Evolutionary conservation across 2,329 filamentous ascomycete species (phyloP), one percentile per base, ranked within the genome.

Genomic region (Paraconiothyrium brasiliense): DNA sequence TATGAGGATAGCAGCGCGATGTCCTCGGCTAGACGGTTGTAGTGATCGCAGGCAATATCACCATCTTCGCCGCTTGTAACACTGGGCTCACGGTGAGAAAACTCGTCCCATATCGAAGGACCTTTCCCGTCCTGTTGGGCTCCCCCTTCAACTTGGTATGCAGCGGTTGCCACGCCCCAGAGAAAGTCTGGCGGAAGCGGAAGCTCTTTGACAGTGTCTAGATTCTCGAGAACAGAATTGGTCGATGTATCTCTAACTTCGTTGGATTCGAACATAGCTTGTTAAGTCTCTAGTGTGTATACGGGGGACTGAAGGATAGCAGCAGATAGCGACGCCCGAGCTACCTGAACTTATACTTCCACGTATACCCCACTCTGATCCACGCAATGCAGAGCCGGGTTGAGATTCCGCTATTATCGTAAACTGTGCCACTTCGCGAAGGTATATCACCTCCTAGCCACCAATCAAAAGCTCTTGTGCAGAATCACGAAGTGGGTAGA

Each of bases 1-100:
- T 62, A 49, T 4, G 30, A 43, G 13, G 61, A 60, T 20, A 70
- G 52, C 4, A 70, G 57, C 8, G 58, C 41, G 27, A 70, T 59
- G 34, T 70, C 66, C 27, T 92, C 88, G 55, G 76, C 74, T 64
- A 79, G 81, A 2, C 80, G 67, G 44, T 82, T 75, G 63, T 81
- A 82, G 16, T 81, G 76, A 5, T 64, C 62, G 30, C 57, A 59
- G 3, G 75, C 77, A 62, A 78, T 78, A 16, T 71, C 70, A 32
- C 80, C 79, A 32, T 78, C 76, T 34, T 81, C 74, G 20, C 76
- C 78, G 32, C 74, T 78, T 0, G 77, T 90, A 68, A 93, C 92
- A 79, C 93, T 94, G 71, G 90, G 90, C 8, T 89, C 71, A 16
- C 79, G 78, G 46, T 80, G 80, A 20, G 75, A 73, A 52, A 80